phyloP scores from a whole-genome alignment of 148 eudicot genomes.

The Spergularia marina region DNA sequence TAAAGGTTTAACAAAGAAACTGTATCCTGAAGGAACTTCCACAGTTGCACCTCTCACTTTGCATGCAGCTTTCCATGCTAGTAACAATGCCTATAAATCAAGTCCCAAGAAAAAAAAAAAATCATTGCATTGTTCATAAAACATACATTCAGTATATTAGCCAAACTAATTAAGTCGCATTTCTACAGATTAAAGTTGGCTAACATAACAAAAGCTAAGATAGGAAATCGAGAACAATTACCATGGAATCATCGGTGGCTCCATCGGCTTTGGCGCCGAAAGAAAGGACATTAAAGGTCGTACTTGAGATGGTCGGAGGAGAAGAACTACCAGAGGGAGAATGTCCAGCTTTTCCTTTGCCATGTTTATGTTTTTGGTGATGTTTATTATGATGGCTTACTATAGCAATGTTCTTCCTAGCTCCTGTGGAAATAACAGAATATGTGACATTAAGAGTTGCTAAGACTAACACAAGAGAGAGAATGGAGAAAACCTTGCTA shows the following conservation, averaged over 20 bases:
- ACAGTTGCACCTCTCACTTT: conserved; percentile 45
- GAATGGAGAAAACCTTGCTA: conserved; percentile 20
- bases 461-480: conserved; percentile 22
- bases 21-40: conserved; percentile 48
- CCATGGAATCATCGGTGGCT: conserved; percentile 71
- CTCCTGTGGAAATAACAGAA: conserved; percentile 35
- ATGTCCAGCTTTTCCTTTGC: conserved; percentile 21
- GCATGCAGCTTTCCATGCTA: conserved; percentile 79
- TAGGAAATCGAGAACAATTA: not conserved
- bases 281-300: conserved; percentile 41
- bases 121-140: not conserved
- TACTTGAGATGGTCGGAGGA: conserved; percentile 10
- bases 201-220: not conserved
- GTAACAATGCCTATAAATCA: conserved; percentile 53
- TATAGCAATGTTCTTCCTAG: conserved; percentile 35
- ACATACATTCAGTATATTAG: not conserved
- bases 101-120: not conserved
- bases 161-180: not conserved
- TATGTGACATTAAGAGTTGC: conserved; percentile 24
- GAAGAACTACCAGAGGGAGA: conserved; percentile 18
- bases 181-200: not conserved
- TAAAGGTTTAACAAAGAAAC: conserved; percentile 57
- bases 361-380: conserved; percentile 30
- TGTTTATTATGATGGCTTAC: conserved; percentile 26
- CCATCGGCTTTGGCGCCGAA: conserved; percentile 83